Evolutionary conservation across 169 alveolate genomes (phyloP).

Genomic region (Cardiosporidium cionae): DNA sequence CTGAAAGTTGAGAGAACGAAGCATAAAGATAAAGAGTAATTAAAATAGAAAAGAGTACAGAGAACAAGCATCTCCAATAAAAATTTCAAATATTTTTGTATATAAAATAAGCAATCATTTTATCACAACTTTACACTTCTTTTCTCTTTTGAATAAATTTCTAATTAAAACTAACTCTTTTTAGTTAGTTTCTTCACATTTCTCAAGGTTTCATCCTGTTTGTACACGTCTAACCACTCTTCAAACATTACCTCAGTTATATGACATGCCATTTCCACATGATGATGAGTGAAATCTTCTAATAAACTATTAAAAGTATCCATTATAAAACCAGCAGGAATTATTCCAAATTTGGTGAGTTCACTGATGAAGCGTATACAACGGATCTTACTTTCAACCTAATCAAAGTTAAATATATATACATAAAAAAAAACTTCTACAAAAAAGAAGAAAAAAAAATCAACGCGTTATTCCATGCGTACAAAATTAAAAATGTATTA

Average conservation of each 20-base stretch:
- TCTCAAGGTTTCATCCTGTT: background rate
- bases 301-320: background rate
- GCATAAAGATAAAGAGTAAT: too few relatives aligned
- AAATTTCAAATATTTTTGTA: too few relatives aligned
- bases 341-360: background rate
- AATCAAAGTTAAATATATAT: background rate
- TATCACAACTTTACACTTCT: too few relatives aligned
- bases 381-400: slow-evolving; percentile 1
- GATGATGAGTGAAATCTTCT: slow-evolving; percentile 12
- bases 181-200: too few relatives aligned
- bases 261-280: slow-evolving; percentile 4
- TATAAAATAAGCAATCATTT: too few relatives aligned
- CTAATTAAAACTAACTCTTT: too few relatives aligned
- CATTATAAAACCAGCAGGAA: slow-evolving; percentile 12
- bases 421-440: background rate
- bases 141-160: background rate
- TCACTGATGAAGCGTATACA: slow-evolving; percentile 2
- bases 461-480: background rate
- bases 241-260: background rate
- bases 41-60: too few relatives aligned
- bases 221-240: background rate
- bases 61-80: too few relatives aligned
- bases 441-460: background rate
- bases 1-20: too few relatives aligned
- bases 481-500: background rate